phyloP scores from a whole-genome alignment of 129 eudicot species.

The Rutidosis leptorrhynchoides region DNA sequence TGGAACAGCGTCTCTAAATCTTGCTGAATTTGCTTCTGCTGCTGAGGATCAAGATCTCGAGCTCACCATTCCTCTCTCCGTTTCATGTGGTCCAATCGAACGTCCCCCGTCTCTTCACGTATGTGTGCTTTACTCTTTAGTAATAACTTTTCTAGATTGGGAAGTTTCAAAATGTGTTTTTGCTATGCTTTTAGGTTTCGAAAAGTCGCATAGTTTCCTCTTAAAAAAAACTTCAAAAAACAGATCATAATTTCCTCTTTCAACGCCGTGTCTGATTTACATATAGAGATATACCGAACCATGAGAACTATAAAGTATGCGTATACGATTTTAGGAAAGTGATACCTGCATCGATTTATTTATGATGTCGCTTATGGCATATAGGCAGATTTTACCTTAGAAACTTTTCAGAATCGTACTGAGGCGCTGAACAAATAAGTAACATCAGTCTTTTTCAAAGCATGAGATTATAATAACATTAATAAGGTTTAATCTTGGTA shows the following conservation, averaged over 20 bases:
- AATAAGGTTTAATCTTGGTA: background rate
- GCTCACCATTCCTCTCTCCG: constrained; percentile 60
- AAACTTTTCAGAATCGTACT: background rate
- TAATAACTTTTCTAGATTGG: background rate
- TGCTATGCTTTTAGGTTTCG: constrained; percentile 8
- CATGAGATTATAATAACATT: background rate
- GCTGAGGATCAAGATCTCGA: constrained; percentile 60
- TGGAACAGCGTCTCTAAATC: constrained; percentile 72
- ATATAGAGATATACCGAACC: constrained; percentile 1
- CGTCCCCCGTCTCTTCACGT: constrained; percentile 57
- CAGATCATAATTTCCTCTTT: background rate
- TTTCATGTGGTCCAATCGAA: constrained; percentile 43
- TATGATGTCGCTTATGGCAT: background rate
- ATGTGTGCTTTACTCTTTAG: constrained; percentile 27
- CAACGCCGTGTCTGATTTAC: background rate
- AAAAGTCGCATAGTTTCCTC: background rate
- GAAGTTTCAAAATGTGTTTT: background rate
- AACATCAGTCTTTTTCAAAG: background rate
- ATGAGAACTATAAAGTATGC: background rate
- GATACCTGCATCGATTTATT: constrained; percentile 3
- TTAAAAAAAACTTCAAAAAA: constrained; percentile 9
- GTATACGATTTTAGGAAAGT: background rate
- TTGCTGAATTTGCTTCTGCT: constrained; percentile 70
- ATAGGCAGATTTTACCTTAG: constrained; percentile 1
- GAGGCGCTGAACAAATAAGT: background rate